Percentiles rank a stretch among this genome's conserved stretches.
Evolutionary conservation across 1,284 basidiomycete genomes (phyloP).

Genomic region (Rhizoctonia solani): DNA sequence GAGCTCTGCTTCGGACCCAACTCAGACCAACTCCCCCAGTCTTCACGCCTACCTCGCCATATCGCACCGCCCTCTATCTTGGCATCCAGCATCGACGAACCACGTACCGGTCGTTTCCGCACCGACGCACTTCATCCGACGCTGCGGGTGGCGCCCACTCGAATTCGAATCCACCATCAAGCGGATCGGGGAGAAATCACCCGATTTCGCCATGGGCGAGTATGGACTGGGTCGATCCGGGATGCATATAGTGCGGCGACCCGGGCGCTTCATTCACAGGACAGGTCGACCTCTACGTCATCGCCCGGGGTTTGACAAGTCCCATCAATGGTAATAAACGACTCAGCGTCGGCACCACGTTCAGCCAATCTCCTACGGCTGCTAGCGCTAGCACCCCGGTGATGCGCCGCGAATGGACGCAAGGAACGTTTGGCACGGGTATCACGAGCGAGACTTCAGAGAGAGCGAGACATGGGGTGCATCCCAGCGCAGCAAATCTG

Average conservation of each 20-base stretch:
- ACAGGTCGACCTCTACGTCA: background rate
- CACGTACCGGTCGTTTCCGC: background rate
- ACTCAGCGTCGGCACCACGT: conserved; percentile 1
- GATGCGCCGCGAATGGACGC: conserved; percentile 13
- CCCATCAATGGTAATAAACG: background rate
- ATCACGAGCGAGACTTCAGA: conserved; percentile 1
- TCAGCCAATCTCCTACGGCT: background rate
- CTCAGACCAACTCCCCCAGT: too few relatives aligned
- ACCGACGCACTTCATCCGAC: background rate
- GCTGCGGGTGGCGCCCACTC: background rate
- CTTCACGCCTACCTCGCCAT: too few relatives aligned
- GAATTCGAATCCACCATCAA: background rate
- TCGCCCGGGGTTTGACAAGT: background rate
- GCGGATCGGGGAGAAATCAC: too few relatives aligned
- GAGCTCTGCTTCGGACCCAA: too few relatives aligned
- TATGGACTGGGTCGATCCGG: conserved; percentile 1
- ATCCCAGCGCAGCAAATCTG: background rate
- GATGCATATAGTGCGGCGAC: conserved; percentile 28
- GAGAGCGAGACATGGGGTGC: background rate
- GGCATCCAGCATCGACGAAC: conserved; percentile 21
- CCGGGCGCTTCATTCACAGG: background rate
- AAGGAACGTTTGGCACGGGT: conserved; percentile 27
- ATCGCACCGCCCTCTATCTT: conserved; percentile 27
- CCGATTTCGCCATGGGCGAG: conserved; percentile 15
- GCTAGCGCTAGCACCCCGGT: background rate